Percentiles rank a stretch among this genome's conserved stretches.
These are phyloP conservation scores for Aurantiochytrium sp. DNA, from an alignment of 108 stramenopile species.

Conservation along the genomic window DNA sequence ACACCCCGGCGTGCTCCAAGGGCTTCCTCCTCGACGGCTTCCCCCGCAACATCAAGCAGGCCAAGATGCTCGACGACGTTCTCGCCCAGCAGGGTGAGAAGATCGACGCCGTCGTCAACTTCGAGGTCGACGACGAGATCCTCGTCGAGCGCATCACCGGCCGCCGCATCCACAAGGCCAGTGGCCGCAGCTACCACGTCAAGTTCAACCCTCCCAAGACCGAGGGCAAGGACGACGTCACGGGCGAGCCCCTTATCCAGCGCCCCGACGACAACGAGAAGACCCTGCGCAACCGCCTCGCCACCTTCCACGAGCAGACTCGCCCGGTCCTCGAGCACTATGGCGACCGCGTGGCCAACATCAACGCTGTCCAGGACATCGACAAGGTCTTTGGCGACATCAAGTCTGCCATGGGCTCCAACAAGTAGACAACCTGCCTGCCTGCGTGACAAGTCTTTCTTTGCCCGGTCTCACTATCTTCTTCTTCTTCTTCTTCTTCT, in stretches of 20 bases:
- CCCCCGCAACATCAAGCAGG: slow-evolving; percentile 92
- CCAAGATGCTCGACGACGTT: slow-evolving; percentile 83
- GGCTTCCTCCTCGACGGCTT: slow-evolving; percentile 98
- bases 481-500: background rate
- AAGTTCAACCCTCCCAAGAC: slow-evolving; percentile 67
- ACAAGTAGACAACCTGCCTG: background rate
- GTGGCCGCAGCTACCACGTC: slow-evolving; percentile 90
- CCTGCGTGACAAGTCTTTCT: background rate
- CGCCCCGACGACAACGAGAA: slow-evolving; percentile 88
- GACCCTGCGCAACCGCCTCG: slow-evolving; percentile 77
- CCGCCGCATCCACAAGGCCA: slow-evolving; percentile 82
- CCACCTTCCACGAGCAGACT: slow-evolving; percentile 88
- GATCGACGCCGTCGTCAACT: slow-evolving; percentile 83
- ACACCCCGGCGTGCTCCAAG: slow-evolving; percentile 74
- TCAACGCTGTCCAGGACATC: slow-evolving; percentile 85
- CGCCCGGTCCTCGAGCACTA: slow-evolving; percentile 91
- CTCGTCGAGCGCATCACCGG: slow-evolving; percentile 94
- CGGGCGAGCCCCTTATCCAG: slow-evolving; percentile 88
- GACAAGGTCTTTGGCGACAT: slow-evolving; percentile 75
- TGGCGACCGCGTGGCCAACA: slow-evolving; percentile 65
- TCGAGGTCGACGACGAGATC: slow-evolving; percentile 84
- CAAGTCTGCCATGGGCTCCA: background rate
- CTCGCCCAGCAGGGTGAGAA: slow-evolving; percentile 73
- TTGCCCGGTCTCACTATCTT: background rate
- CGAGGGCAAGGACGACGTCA: slow-evolving; percentile 65